These are phyloP conservation scores for Blepharisma undulans DNA, from an alignment of 169 alveolate genomes.

Conservation along the genomic window DNA sequence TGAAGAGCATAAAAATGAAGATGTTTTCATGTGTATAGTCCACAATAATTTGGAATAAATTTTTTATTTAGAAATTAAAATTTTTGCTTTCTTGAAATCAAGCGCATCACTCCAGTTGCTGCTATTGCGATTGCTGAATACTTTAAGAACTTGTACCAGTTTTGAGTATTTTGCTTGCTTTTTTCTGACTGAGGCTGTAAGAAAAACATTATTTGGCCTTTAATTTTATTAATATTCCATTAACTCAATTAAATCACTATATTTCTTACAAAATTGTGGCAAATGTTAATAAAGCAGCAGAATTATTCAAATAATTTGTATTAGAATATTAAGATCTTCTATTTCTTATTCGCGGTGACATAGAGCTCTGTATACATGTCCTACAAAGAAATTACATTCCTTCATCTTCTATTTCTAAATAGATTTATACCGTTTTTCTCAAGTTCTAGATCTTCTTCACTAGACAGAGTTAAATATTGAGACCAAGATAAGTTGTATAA, in stretches of 20 bases:
- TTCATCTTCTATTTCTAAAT: not conserved
- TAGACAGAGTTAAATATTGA: not conserved
- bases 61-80: too few relatives aligned
- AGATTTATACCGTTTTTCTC: not conserved
- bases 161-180: not conserved
- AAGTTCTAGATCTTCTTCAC: not conserved
- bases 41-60: not conserved
- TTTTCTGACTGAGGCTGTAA: not conserved
- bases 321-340: not conserved
- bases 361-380: not conserved
- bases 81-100: not conserved
- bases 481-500: not conserved
- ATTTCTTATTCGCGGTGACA: not conserved
- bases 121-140: not conserved
- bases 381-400: not conserved
- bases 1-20: not conserved
- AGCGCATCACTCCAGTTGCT: not conserved
- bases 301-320: not conserved
- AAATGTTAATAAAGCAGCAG: not conserved
- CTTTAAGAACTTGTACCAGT: not conserved
- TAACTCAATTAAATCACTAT: not conserved
- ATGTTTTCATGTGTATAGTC: not conserved
- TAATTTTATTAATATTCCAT: not conserved
- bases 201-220: not conserved
- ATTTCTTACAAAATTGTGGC: not conserved